phyloP scores from a whole-genome alignment of 2,329 filamentous ascomycete genomes.

The Monilinia fructicola region DNA sequence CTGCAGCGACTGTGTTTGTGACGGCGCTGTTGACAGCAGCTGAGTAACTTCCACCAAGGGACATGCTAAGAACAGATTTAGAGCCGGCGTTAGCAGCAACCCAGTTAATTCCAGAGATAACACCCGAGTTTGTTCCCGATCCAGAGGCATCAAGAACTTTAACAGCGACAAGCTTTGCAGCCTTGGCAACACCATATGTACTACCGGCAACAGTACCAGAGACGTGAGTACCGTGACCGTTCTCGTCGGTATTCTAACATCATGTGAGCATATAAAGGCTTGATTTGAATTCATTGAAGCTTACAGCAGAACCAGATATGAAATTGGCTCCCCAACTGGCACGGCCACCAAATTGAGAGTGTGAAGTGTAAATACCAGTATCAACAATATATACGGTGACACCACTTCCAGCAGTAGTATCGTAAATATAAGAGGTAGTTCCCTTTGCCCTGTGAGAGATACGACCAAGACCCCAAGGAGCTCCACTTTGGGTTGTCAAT shows the following conservation, averaged over 20 bases:
- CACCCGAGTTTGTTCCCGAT: conserved; percentile 41
- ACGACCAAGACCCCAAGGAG: conserved; percentile 40
- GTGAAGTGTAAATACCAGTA: conserved; percentile 41
- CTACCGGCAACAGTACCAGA: conserved; percentile 42
- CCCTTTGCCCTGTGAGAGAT: conserved; percentile 37
- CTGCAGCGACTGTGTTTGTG: conserved; percentile 46
- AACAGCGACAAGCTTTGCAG: conserved; percentile 43
- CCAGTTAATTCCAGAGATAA: conserved; percentile 44
- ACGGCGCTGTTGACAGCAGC: conserved; percentile 52
- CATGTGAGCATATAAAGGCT: conserved; percentile 12
- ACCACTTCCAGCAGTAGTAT: conserved; percentile 39
- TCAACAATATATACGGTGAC: conserved; percentile 43
- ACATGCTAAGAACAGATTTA: conserved; percentile 54
- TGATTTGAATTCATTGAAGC: conserved; percentile 23
- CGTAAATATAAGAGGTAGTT: conserved; percentile 40
- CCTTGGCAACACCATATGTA: conserved; percentile 46
- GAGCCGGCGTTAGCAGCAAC: conserved; percentile 37
- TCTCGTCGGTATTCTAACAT: conserved; percentile 41
- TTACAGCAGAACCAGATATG: conserved; percentile 34
- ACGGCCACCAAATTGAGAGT: conserved; percentile 42
- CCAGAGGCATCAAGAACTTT: conserved; percentile 42
- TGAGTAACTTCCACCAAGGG: conserved; percentile 50
- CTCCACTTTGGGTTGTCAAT: conserved; percentile 32
- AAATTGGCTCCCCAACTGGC: conserved; percentile 42
- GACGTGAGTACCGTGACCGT: conserved; percentile 47